Percentiles rank a stretch among this genome's conserved stretches.
Conservation (phyloP, 441 rosid species). For the Erysimum pusillum region DNA sequence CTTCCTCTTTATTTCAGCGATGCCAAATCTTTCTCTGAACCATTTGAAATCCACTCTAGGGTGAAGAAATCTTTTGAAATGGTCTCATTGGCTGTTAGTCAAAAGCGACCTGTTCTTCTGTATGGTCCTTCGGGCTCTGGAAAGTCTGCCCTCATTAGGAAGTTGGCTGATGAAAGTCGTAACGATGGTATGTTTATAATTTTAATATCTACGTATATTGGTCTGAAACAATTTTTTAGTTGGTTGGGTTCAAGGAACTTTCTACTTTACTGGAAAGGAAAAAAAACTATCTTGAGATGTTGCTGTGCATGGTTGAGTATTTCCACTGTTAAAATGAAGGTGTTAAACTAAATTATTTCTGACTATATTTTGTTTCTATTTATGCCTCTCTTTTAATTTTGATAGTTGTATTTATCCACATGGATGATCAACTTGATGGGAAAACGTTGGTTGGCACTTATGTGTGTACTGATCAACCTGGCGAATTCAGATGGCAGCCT, state of each 20-base stretch:
- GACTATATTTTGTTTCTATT: slow-evolving; percentile 32
- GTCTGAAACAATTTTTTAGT: slow-evolving; percentile 4
- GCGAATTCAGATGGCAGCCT: slow-evolving; percentile 98
- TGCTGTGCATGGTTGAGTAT: slow-evolving; percentile 22
- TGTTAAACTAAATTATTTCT: slow-evolving; percentile 26
- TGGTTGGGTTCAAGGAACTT: slow-evolving; percentile 26
- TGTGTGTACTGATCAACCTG: slow-evolving; percentile 96
- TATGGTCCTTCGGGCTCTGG: slow-evolving; percentile 95
- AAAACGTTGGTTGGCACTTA: slow-evolving; percentile 93
- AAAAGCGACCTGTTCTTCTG: slow-evolving; percentile 95
- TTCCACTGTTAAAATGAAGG: slow-evolving; percentile 29
- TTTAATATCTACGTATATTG: slow-evolving; percentile 14
- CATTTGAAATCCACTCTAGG: slow-evolving; percentile 73
- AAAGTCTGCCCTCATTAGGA: slow-evolving; percentile 87
- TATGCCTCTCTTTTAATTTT: slow-evolving; percentile 16
- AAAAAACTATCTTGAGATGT: slow-evolving; percentile 24
- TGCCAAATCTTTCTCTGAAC: slow-evolving; percentile 55
- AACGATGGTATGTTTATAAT: slow-evolving; percentile 65
- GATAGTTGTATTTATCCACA: slow-evolving; percentile 82
- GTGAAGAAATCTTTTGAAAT: slow-evolving; percentile 80
- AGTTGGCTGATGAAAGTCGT: slow-evolving; percentile 78
- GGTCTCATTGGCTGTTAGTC: slow-evolving; percentile 83
- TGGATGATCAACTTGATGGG: slow-evolving; percentile 99
- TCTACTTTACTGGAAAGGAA: slow-evolving; percentile 29
- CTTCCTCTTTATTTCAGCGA: slow-evolving; percentile 60